A percentile compares a stretch with the other conserved stretches of the same genome.
These are phyloP conservation scores for Mycocentrospora acerina DNA, from an alignment of 2,329 filamentous ascomycete genomes.

Conservation along the genomic window DNA sequence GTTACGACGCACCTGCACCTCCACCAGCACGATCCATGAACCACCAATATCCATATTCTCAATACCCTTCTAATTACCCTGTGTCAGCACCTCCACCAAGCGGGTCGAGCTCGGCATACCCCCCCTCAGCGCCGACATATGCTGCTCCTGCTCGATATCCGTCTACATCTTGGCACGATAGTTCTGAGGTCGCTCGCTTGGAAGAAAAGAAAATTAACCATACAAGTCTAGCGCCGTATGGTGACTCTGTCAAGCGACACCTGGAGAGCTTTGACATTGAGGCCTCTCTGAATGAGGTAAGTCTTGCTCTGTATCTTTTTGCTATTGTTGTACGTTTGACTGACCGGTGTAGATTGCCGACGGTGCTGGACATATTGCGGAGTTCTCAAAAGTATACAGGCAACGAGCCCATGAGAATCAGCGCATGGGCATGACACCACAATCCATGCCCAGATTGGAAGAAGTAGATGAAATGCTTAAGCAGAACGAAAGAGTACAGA, in stretches of 20 bases:
- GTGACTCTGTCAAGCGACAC: conserved; percentile 62
- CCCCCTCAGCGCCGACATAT: conserved; percentile 43
- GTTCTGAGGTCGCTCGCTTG: conserved; percentile 28
- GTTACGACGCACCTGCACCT: conserved; percentile 39
- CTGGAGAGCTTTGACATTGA: conserved; percentile 64
- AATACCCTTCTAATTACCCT: conserved; percentile 46
- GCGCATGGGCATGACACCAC: conserved; percentile 48
- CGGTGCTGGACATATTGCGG: conserved; percentile 45
- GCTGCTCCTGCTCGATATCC: conserved; percentile 43
- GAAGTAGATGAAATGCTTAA: conserved; percentile 56
- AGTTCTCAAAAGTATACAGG: conserved; percentile 54
- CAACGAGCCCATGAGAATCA: conserved; percentile 54
- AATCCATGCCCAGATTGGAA: conserved; percentile 51
- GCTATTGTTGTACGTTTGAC: conserved; percentile 1
- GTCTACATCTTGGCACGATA: conserved; percentile 42
- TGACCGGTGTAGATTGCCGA: conserved; percentile 46
- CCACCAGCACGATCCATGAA: conserved; percentile 42
- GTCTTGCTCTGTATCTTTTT: conserved; percentile 7
- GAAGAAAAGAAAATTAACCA: conserved; percentile 42
- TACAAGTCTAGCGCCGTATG: conserved; percentile 39
- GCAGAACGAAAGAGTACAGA: conserved; percentile 47
- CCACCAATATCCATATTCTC: conserved; percentile 44
- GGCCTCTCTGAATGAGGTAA: conserved; percentile 52
- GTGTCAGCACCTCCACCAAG: conserved; percentile 40
- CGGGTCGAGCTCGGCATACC: conserved; percentile 43